Evolutionary conservation across 805 yeast genomes (phyloP), one percentile per base, ranked within the genome.

Genomic region (Kluyveromyces starmeri): DNA sequence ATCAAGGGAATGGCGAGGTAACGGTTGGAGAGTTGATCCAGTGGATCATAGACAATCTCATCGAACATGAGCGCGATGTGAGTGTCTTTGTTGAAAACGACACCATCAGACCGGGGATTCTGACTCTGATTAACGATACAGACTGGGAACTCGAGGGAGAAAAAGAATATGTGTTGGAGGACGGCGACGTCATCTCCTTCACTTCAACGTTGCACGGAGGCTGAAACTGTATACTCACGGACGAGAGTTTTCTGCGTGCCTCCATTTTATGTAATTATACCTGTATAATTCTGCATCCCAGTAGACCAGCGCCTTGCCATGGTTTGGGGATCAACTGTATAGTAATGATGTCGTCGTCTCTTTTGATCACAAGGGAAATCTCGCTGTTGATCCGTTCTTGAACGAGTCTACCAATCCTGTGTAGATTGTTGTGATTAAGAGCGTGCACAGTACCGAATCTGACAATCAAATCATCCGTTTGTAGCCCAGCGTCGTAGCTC

Each of bases 191-290:
- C 15, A 70, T 89, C 25, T 75, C 94, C 3, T 89, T 89, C 50
- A 89, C 96, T 2, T 82, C 94, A 27, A 92, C 98, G 3, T 64
- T 89, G 41, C 98, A 89, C 48, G 98, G 98, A 4, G 98, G 98
- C 30, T 89, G 45, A 44, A 27, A 4, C 9, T 13, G n/a, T n/a
- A n/a, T n/a, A n/a, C n/a, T n/a, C n/a, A n/a, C 10, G 17, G 8
- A 10, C 4, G 18, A 6, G 9, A 7, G 12, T n/a, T n/a, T n/a
- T n/a, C n/a, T n/a, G n/a, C 7, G 5, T 22, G 9, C 27, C 18
- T 17, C 10, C 13, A 13, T 20, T 17, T 14, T 13, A 23, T n/a
- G n/a, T n/a, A n/a, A n/a, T 50, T 53, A 68, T 20, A 69, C 30
- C 30, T 68, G 70, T 15, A 62, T 60, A 23, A 80, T 46, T 41